These are phyloP conservation scores for Penicillium griseofulvum DNA, from an alignment of 2,329 filamentous ascomycete genomes.

Conservation along the genomic window DNA sequence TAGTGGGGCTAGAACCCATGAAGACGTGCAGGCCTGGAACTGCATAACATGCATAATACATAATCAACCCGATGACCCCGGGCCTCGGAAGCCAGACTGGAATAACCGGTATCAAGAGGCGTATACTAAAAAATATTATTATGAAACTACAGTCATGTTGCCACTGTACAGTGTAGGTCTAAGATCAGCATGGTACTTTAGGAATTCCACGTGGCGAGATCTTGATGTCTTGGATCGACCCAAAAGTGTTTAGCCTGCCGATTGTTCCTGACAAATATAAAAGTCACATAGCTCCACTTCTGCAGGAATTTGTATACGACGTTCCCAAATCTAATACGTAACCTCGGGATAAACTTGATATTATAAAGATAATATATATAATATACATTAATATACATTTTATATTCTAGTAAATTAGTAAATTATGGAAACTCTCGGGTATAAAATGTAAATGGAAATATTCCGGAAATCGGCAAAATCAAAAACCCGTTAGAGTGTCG, in stretches of 20 bases:
- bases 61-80: not conserved
- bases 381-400: too few relatives aligned
- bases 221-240: not conserved
- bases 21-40: not conserved
- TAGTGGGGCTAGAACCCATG: not conserved
- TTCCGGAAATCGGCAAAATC: not conserved
- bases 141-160: not conserved
- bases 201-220: constrained; percentile 4
- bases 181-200: not conserved
- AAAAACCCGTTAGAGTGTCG: not conserved
- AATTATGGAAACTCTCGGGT: too few relatives aligned
- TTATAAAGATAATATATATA: too few relatives aligned
- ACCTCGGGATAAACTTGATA: too few relatives aligned
- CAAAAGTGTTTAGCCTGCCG: not conserved
- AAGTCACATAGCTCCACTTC: not conserved
- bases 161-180: not conserved
- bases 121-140: not conserved
- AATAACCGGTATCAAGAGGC: not conserved
- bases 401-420: too few relatives aligned
- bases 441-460: not conserved
- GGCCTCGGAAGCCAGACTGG: not conserved
- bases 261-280: not conserved
- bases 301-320: not conserved
- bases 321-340: not conserved
- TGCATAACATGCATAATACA: not conserved